Evolutionary conservation across 2,329 filamentous ascomycete genomes (phyloP).

Genomic region (Fusarium brachygibbosum): DNA sequence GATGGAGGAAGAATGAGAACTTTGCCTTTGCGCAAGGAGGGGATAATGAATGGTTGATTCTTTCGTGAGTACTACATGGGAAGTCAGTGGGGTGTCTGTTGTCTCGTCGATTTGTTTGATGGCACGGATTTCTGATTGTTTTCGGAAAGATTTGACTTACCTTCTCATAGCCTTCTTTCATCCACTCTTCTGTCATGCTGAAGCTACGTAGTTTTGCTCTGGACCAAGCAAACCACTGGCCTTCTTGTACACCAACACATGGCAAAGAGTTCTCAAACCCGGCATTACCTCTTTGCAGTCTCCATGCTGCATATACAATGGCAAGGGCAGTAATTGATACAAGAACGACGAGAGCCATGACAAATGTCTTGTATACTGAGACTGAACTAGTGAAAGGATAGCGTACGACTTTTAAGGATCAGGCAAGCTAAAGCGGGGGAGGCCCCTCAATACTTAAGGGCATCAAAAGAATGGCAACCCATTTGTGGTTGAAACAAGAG

Average conservation of each 20-base stretch:
- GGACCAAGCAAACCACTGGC: neutral
- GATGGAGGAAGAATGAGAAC: neutral
- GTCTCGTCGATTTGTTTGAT: accelerated
- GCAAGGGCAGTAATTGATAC: neutral
- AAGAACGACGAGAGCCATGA: neutral
- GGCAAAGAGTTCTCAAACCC: neutral
- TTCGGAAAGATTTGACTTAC: neutral
- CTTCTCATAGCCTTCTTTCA: neutral
- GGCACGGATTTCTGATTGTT: accelerated
- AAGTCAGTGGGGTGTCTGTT: neutral
- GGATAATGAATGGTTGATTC: neutral
- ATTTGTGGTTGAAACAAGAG: neutral
- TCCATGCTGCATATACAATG: neutral
- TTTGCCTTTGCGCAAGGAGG: neutral
- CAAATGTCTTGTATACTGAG: neutral
- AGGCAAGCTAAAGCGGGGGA: neutral
- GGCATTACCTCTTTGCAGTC: neutral
- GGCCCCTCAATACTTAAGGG: too few species aligned
- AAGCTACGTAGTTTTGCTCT: neutral
- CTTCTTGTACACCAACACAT: neutral
- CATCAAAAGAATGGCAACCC: too few species aligned
- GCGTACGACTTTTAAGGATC: neutral
- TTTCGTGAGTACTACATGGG: neutral
- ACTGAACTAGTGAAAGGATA: neutral
- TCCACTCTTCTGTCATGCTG: neutral